phyloP scores from a whole-genome alignment of 306 rosid species.

The Rosa lucieae region DNA sequence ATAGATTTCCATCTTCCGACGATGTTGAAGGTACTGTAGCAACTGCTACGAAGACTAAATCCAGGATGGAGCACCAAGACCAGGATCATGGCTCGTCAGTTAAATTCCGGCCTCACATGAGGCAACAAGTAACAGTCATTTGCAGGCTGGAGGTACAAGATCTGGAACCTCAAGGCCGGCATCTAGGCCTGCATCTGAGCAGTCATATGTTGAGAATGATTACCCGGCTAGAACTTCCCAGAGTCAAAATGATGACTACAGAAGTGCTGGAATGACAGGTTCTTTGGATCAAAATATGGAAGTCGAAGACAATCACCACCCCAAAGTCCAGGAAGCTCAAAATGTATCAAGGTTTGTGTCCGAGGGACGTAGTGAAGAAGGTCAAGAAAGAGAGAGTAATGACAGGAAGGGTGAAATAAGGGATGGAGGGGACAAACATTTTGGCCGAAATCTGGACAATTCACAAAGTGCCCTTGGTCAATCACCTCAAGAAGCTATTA shows the following conservation, averaged over 20 bases:
- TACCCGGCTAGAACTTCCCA: slow-evolving; percentile 9
- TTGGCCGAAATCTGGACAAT: slow-evolving; percentile 52
- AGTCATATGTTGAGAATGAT: slow-evolving; percentile 27
- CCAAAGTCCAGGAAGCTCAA: slow-evolving; percentile 43
- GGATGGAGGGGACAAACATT: slow-evolving; percentile 56
- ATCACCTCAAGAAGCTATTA: slow-evolving; percentile 81
- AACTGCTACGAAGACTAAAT: slow-evolving; percentile 47
- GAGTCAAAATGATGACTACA: slow-evolving; percentile 58
- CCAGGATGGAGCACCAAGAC: slow-evolving; percentile 58
- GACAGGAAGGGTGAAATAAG: slow-evolving; percentile 50
- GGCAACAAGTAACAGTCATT: slow-evolving; percentile 48
- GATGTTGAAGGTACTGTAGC: slow-evolving; percentile 77
- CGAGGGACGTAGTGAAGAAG: slow-evolving; percentile 48
- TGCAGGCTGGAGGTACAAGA: slow-evolving; percentile 60
- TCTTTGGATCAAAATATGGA: slow-evolving; percentile 50
- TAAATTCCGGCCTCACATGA: neutral
- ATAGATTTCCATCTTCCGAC: slow-evolving; percentile 68
- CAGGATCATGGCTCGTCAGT: slow-evolving; percentile 21
- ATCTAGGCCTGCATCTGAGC: slow-evolving; percentile 51
- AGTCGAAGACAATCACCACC: slow-evolving; percentile 49
- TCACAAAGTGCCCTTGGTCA: slow-evolving; percentile 46
- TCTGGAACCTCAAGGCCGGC: slow-evolving; percentile 53
- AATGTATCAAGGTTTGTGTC: slow-evolving; percentile 42
- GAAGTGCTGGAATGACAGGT: slow-evolving; percentile 52
- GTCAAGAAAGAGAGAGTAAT: slow-evolving; percentile 53